These are phyloP conservation scores for Acanthamoeba triangularis DNA, from an alignment of 208 protist genomes.

Conservation along the genomic window DNA sequence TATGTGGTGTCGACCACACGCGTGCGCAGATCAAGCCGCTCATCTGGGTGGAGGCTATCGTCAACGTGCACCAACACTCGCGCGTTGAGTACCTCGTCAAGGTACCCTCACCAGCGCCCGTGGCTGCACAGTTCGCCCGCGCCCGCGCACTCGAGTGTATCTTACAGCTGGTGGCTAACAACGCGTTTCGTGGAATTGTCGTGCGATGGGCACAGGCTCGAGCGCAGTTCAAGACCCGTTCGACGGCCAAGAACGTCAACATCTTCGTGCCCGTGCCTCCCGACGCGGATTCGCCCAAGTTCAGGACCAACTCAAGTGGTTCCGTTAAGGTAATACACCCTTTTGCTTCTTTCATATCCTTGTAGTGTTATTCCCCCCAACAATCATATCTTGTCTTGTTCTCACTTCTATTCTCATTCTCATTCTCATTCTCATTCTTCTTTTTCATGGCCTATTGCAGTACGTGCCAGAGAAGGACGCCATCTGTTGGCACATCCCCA, in stretches of 20 bases:
- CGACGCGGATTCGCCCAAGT: slow-evolving; percentile 98
- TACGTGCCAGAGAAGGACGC: slow-evolving; percentile 98
- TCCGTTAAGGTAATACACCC: not conserved
- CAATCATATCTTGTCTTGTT: not conserved
- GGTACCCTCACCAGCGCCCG: slow-evolving; percentile 18
- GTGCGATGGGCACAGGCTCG: slow-evolving; percentile 78
- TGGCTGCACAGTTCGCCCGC: no score
- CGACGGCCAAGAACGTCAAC: slow-evolving; percentile 97
- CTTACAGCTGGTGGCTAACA: no score
- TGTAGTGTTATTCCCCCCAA: not conserved
- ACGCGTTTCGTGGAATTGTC: not conserved
- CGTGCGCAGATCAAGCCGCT: slow-evolving; percentile 91
- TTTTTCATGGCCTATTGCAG: slow-evolving; percentile 84
- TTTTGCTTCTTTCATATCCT: no score
- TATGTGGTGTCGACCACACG: not conserved
- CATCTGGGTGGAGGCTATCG: slow-evolving; percentile 93
- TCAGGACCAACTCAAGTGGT: slow-evolving; percentile 85
- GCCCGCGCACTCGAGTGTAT: no score
- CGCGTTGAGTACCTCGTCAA: slow-evolving; percentile 97
- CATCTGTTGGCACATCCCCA: slow-evolving; percentile 98
- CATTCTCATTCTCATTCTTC: not conserved
- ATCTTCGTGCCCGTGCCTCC: slow-evolving; percentile 98
- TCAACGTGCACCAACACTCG: slow-evolving; percentile 95
- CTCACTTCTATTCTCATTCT: slow-evolving; percentile 39
- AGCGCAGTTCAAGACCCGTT: slow-evolving; percentile 96